Evolutionary conservation across 495 filamentous ascomycete genomes (phyloP).

Genomic region (Penicillium macrosclerotiorum): DNA sequence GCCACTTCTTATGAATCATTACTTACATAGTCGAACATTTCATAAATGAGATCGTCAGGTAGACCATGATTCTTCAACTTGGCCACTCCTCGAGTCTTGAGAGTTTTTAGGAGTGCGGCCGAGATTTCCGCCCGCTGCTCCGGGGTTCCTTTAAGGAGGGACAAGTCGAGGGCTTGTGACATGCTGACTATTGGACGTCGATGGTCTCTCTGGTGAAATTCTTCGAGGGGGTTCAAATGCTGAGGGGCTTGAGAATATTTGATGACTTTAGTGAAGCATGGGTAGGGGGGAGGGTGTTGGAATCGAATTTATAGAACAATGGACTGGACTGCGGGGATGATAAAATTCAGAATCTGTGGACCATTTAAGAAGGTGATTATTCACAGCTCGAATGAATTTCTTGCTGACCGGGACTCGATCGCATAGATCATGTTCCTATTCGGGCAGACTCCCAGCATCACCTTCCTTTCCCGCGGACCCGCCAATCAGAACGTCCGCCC

Average conservation of each 20-base stretch:
- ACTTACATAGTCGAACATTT: conserved; percentile 26
- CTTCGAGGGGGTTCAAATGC: neutral
- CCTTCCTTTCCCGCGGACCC: neutral
- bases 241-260: neutral
- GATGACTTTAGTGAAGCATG: neutral
- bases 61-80: conserved; percentile 29
- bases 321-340: neutral
- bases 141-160: conserved; percentile 21
- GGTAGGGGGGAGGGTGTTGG: neutral
- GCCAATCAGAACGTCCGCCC: conserved; percentile 5
- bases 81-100: conserved; percentile 24
- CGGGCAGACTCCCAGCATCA: too few species aligned
- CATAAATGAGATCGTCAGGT: conserved; percentile 17
- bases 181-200: conserved; percentile 1
- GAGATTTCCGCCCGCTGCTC: conserved; percentile 17
- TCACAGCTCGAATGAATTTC: neutral
- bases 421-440: conserved; percentile 1
- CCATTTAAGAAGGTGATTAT: neutral
- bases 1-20: neutral
- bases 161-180: conserved; percentile 21
- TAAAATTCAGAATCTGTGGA: too few species aligned
- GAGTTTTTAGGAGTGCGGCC: conserved; percentile 10
- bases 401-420: neutral
- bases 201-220: neutral
- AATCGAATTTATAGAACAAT: neutral